Conservation (phyloP, 306 rosid species). For the Canavalia gladiata region DNA sequence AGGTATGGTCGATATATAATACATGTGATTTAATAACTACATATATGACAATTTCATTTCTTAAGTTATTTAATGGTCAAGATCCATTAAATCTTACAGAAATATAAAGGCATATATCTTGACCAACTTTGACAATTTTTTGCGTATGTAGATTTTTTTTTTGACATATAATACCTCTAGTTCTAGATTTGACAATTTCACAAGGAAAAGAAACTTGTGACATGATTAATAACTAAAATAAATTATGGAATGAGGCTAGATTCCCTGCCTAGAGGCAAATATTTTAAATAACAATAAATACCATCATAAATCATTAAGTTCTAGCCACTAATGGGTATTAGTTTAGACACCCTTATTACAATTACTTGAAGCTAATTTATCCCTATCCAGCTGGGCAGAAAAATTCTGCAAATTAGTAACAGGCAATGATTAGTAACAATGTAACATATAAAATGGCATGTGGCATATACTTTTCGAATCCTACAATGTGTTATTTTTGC, state of each 20-base stretch:
- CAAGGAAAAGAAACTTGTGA: not conserved
- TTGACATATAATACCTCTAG: not conserved
- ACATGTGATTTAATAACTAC: not conserved
- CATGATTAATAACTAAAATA: not conserved
- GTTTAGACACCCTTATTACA: constrained; percentile 34
- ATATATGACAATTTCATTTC: not conserved
- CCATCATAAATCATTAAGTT: not conserved
- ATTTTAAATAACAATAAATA: constrained; percentile 10
- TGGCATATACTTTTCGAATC: not conserved
- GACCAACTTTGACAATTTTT: not conserved
- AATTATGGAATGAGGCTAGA: not conserved
- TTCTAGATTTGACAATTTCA: constrained; percentile 13
- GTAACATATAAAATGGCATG: constrained; percentile 15
- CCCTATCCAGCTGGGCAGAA: constrained; percentile 80
- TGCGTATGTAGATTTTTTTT: not conserved
- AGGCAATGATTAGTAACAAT: constrained; percentile 27
- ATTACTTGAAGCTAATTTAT: constrained; percentile 79
- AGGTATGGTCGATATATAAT: not conserved
- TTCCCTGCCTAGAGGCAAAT: constrained; percentile 1
- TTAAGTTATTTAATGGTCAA: not conserved
- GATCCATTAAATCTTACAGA: not conserved
- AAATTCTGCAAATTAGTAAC: constrained; percentile 65
- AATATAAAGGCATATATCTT: not conserved
- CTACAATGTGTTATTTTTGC: not conserved
- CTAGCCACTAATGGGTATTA: constrained; percentile 14